These are phyloP conservation scores for Termitomyces sp. DNA, from an alignment of 768 basidiomycete genomes.

Conservation along the genomic window DNA sequence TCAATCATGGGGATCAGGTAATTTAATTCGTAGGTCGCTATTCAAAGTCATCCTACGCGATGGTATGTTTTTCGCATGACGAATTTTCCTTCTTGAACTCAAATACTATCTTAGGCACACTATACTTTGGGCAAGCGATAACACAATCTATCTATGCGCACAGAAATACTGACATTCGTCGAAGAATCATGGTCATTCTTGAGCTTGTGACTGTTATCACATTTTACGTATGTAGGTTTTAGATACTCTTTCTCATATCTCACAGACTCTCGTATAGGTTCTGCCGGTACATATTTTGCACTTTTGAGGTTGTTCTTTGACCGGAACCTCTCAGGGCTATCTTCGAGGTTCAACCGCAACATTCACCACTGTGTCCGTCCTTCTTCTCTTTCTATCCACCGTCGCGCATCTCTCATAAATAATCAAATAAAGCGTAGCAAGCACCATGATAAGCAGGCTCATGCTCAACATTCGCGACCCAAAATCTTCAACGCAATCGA, in stretches of 20 bases:
- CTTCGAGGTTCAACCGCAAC: background rate
- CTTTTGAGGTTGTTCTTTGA: background rate
- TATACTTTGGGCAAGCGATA: background rate
- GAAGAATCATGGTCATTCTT: background rate
- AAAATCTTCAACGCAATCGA: background rate
- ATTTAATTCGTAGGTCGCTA: background rate
- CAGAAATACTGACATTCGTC: background rate
- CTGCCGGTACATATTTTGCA: background rate
- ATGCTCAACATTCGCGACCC: background rate
- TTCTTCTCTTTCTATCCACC: background rate
- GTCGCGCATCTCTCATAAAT: background rate
- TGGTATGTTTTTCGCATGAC: background rate
- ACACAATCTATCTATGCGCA: background rate
- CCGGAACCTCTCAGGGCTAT: background rate
- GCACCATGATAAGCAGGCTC: background rate
- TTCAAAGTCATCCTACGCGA: background rate
- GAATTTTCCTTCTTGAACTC: background rate
- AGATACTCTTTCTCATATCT: background rate
- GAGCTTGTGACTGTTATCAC: background rate
- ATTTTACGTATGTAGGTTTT: background rate
- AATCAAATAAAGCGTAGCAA: background rate
- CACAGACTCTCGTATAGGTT: background rate
- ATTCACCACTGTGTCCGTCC: background rate
- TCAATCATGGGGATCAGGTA: constrained; percentile 22
- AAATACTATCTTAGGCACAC: background rate